Base-by-base conservation (phyloP, 106 monocot genomes). In the Vanilla planifolia region DNA sequence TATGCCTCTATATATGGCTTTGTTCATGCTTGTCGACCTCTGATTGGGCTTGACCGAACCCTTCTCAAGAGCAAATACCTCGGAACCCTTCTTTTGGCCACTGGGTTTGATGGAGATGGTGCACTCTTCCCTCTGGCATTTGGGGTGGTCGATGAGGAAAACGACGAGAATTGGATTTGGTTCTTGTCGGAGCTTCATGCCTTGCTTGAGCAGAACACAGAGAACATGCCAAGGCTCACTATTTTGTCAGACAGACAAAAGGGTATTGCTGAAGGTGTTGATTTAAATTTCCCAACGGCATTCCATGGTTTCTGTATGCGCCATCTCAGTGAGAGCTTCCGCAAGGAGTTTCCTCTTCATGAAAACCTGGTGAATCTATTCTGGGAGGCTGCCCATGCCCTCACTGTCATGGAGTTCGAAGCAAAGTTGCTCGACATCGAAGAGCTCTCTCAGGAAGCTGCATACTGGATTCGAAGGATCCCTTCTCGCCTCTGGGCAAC, bases 231-330 rank as follows among this genome's bases (percentile, higher is more conserved):
- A 1, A 82, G 89, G 67, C 83, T 94, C 22, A 94, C 94, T 2
- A 89, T 94, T 3, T 69, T 94, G 58, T 94, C 94, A 2, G 94
- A 94, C 26, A 58, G 83, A 25, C 75, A 82, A 51, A 85, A 82
- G 39, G 94, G 94, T 33, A 89, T 94, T 13, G 70, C 76, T 2
- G 89, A 94, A 55, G 94, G 94, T 17, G 94, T 94, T 3, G 94
- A 94, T 30, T 83, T 80, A 58, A 94, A 89, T 61, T 94, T 94
- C 62, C 94, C 94, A 0, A 94, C 94, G 7, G 94, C 94, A 24
- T 94, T 94, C 64, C 94, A 94, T 73, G 94, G 94, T 9, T 89
- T 67, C 33, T 94, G 94, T 57, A 89, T 94, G 94, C 80, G 82
- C 59, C 83, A 86, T 63, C 77, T 94, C 41, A 89, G 77, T 45